Evolutionary conservation across 345 rosid species (phyloP).

Genomic region (Camelina laxa): DNA sequence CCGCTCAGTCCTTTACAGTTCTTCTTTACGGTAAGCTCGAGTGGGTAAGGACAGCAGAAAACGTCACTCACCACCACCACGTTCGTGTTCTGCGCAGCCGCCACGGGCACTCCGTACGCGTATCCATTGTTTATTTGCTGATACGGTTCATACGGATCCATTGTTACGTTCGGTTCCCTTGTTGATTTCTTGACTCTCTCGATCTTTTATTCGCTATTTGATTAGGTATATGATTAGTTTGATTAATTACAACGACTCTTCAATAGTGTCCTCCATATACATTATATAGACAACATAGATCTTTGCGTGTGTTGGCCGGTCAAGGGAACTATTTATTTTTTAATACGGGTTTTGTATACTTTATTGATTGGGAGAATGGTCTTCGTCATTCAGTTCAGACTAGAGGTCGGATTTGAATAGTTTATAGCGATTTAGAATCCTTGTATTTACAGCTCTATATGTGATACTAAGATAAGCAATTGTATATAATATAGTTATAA

Average conservation of each 20-base stretch:
- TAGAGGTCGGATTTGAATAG: slow-evolving; percentile 6
- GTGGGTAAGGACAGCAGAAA: slow-evolving; percentile 34
- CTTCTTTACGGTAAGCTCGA: slow-evolving; percentile 38
- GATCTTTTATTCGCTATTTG: not conserved
- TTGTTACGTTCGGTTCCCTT: not conserved
- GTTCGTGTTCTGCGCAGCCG: slow-evolving; percentile 17
- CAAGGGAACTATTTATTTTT: not conserved
- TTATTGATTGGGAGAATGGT: slow-evolving; percentile 4
- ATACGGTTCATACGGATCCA: slow-evolving; percentile 29
- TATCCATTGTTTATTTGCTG: slow-evolving; percentile 6
- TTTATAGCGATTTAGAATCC: slow-evolving; percentile 3
- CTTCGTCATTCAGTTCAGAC: slow-evolving; percentile 11
- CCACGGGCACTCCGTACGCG: slow-evolving; percentile 23
- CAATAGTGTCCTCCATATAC: not conserved
- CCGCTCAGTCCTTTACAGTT: slow-evolving; percentile 34
- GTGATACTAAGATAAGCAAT: not conserved
- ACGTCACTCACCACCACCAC: slow-evolving; percentile 31
- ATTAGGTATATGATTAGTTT: not conserved
- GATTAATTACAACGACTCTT: not conserved
- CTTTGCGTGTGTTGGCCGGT: slow-evolving; percentile 19
- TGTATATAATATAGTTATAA: slow-evolving; percentile 2
- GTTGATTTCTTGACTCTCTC: not conserved
- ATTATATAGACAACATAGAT: slow-evolving; percentile 8
- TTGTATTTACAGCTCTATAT: not conserved
- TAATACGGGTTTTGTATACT: slow-evolving; percentile 10